These are phyloP conservation scores for Paramyrothecium roridum DNA, from an alignment of 2,329 filamentous ascomycete genomes.

Conservation along the genomic window DNA sequence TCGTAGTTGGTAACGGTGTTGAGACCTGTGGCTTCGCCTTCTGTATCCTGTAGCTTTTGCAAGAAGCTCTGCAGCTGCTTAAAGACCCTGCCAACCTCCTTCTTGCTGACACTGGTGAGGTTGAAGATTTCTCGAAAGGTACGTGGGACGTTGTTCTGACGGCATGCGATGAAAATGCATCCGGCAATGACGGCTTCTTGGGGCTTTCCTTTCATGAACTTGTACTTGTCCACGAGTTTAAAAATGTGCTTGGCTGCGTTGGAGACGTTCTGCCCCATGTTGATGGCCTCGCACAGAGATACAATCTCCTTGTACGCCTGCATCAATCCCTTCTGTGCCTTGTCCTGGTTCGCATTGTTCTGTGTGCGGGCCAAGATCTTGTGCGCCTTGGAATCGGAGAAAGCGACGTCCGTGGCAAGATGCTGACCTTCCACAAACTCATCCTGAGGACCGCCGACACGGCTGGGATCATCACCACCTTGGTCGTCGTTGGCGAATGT, in stretches of 20 bases:
- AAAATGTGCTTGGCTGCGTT: conserved; percentile 93
- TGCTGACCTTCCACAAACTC: conserved; percentile 87
- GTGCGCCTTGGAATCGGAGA: conserved; percentile 68
- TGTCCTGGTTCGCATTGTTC: conserved; percentile 81
- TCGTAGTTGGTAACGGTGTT: conserved; percentile 68
- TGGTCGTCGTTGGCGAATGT: conserved; percentile 99
- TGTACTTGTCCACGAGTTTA: conserved; percentile 90
- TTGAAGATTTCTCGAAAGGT: conserved; percentile 95
- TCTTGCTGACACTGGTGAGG: conserved; percentile 90
- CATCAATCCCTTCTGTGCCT: conserved; percentile 76
- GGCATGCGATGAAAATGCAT: conserved; percentile 96
- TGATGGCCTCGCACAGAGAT: conserved; percentile 79
- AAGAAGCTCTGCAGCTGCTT: conserved; percentile 90
- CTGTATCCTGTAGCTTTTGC: conserved; percentile 64
- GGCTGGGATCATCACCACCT: conserved; percentile 91
- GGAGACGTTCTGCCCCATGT: conserved; percentile 75
- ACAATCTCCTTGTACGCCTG: conserved; percentile 88
- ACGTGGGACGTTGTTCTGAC: conserved; percentile 80
- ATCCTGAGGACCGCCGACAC: conserved; percentile 93
- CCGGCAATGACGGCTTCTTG: conserved; percentile 92
- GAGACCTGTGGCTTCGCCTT: conserved; percentile 41
- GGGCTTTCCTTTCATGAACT: conserved; percentile 92
- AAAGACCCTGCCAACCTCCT: conserved; percentile 95
- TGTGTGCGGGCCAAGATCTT: conserved; percentile 80
- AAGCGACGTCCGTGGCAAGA: conserved; percentile 83